Percentiles rank a stretch among this genome's conserved stretches.
Conservation (phyloP, 441 rosid species). For the Eruca vesicaria region DNA sequence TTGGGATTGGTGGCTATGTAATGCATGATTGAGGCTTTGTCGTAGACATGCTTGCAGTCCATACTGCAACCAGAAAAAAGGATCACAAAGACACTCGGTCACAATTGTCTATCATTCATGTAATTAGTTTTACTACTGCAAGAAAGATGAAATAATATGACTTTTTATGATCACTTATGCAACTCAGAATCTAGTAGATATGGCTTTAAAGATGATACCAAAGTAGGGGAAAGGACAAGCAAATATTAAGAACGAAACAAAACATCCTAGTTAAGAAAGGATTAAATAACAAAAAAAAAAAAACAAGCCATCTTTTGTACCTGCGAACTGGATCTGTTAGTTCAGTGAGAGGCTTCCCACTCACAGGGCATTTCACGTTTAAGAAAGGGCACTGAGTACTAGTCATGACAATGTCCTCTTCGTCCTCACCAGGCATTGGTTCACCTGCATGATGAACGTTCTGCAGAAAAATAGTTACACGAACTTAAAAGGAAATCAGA, state of each 20-base stretch:
- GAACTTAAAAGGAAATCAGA: not conserved
- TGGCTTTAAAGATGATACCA: not conserved
- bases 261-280: not conserved
- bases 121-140: conserved; percentile 3
- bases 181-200: not conserved
- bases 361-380: conserved; percentile 76
- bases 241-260: not conserved
- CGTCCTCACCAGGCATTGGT: conserved; percentile 94
- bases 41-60: conserved; percentile 90
- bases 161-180: not conserved
- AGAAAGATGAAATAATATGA: not conserved
- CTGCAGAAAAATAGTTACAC: conserved; percentile 42
- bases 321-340: conserved; percentile 85
- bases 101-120: not conserved
- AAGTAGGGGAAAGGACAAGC: conserved; percentile 1
- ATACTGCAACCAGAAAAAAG: conserved; percentile 44
- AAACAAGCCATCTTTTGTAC: conserved; percentile 35
- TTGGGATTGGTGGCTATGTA: conserved; percentile 43
- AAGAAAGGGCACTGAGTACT: conserved; percentile 77
- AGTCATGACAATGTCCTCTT: conserved; percentile 88
- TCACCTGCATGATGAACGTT: conserved; percentile 88
- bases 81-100: not conserved
- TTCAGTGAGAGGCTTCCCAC: conserved; percentile 75
- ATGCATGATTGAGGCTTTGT: conserved; percentile 51
- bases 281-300: not conserved